Evolutionary conservation across 176 grass and related monocot species (phyloP), one percentile per base, ranked within the genome.

Genomic region (Aegilops tauschii): DNA sequence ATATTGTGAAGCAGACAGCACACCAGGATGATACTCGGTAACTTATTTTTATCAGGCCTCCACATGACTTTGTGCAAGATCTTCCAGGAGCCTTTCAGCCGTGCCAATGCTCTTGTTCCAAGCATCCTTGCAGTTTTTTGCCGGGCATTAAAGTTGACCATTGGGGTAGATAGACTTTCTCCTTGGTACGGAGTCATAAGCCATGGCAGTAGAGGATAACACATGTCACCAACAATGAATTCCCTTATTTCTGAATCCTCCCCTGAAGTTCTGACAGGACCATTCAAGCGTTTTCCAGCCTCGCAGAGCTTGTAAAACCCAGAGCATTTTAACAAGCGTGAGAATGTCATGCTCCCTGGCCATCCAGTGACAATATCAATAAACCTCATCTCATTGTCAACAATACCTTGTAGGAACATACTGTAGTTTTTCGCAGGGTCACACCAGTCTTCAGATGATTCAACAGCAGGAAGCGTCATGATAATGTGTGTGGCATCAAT

Each of bases 11-110:
- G 94, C 40, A 99, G 80, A 65, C 92, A 99, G 40, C 97, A 99
- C 29, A 99, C 97, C 67, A 99, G 92, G 84, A 99, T 95, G 76
- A 96, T 96, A 77, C 97, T 99, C 1, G 97, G 97, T 87, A 99
- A 83, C 77, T 99, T 96, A 59, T 99, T 91, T 64, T 94, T 99
- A 84, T 99, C 97, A 65, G 97, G 94, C 83, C 97, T 89, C 92
- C 92, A 99, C 97, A 97, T 96, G 18, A 99, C 94, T 86, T 99
- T 99, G 83, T 99, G 89, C 90, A 99, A 89, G 87, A 99, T 99
- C 89, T 86, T 99, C 97, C 97, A 99, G 13, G 92, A 86, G 61
- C 97, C 97, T 78, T 99, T 99, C 84, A 99, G 83, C 28, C 92
- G 90, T 40, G 92, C 83, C 73, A 99, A 82, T 0, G 92, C 92